Evolutionary conservation across 257 asterid genomes (phyloP).

Genomic region (Solanum phureja): DNA sequence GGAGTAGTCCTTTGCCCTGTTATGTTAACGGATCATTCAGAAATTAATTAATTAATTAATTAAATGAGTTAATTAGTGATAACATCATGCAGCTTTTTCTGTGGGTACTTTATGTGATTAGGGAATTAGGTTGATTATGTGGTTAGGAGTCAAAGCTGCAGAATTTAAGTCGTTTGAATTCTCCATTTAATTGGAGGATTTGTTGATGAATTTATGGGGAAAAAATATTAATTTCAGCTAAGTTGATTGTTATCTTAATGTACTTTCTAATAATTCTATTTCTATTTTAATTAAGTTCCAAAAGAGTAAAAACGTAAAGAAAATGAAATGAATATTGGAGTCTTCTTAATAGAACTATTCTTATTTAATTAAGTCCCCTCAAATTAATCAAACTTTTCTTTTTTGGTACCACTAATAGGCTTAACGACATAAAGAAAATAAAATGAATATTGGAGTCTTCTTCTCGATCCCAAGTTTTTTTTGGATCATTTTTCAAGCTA

Average conservation of each 20-base stretch:
- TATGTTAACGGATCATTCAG: not conserved
- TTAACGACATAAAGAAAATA: too few species aligned
- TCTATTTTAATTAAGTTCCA: not conserved
- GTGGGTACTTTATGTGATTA: not conserved
- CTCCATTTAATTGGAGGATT: not conserved
- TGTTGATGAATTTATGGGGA: not conserved
- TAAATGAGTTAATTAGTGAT: not conserved
- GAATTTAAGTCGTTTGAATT: not conserved
- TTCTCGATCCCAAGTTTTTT: not conserved
- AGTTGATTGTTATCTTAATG: not conserved
- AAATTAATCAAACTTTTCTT: too few species aligned
- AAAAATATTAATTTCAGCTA: not conserved
- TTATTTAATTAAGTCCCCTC: too few species aligned
- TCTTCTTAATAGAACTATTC: not conserved
- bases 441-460: not conserved
- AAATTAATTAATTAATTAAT: not conserved
- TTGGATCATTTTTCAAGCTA: not conserved
- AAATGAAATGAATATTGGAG: not conserved
- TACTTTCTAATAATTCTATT: not conserved
- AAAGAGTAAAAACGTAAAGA: not conserved
- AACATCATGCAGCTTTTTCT: not conserved
- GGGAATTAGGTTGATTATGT: not conserved
- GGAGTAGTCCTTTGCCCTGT: constrained; percentile 28
- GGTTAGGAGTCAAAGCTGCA: not conserved
- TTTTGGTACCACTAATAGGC: too few species aligned